A percentile compares a stretch with the other conserved stretches of the same genome.
phyloP scores from a whole-genome alignment of 2,329 filamentous ascomycete species.

The Fusarium albosuccineum region DNA sequence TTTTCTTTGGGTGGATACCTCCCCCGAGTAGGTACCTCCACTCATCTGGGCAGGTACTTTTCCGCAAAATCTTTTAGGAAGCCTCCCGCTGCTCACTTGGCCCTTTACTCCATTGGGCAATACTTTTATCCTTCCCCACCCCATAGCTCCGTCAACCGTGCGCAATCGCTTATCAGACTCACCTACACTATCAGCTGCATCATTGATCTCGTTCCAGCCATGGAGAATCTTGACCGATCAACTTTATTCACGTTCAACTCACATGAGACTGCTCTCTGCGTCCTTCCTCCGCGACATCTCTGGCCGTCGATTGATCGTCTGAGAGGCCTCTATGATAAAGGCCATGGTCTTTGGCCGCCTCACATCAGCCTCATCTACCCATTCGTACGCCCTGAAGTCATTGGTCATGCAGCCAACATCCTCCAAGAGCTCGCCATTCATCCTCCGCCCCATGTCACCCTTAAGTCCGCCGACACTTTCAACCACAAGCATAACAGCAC shows the following conservation, averaged over 20 bases:
- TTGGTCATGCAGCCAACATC: conserved; percentile 53
- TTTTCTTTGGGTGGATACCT: no score
- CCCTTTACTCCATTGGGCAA: not conserved
- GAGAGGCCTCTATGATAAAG: conserved; percentile 73
- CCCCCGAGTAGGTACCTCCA: not conserved
- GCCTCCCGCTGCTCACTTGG: no score
- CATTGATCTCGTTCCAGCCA: conserved; percentile 4
- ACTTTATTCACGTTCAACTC: conserved; percentile 49
- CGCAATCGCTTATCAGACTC: not conserved
- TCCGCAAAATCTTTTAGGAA: no score
- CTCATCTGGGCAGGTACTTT: not conserved
- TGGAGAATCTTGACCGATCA: conserved; percentile 22
- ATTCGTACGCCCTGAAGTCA: conserved; percentile 64
- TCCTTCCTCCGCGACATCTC: conserved; percentile 65
- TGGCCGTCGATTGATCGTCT: conserved; percentile 66
- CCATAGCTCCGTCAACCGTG: not conserved
- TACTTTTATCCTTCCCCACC: not conserved
- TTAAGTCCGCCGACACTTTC: conserved; percentile 63
- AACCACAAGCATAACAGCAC: conserved; percentile 63
- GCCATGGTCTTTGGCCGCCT: conserved; percentile 72
- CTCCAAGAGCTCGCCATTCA: conserved; percentile 35
- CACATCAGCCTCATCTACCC: conserved; percentile 77
- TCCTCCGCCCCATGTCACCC: conserved; percentile 41
- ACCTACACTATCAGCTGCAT: not conserved
- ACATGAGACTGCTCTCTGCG: conserved; percentile 71